Conservation (phyloP, 2,329 filamentous ascomycete genomes). For the Diaporthe vaccinii region DNA sequence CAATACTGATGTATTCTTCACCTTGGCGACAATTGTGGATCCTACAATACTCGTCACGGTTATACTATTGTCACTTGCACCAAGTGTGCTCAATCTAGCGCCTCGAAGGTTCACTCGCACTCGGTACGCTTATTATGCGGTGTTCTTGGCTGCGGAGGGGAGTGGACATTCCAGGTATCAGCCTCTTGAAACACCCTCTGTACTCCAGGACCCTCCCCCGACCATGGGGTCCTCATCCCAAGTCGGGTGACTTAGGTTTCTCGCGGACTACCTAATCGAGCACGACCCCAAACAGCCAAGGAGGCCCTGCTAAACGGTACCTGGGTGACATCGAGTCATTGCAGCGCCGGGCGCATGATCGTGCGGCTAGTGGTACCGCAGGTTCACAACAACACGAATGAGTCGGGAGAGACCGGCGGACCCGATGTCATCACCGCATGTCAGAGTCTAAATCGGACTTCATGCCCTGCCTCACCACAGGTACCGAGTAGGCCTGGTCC, state of each 20-base stretch:
- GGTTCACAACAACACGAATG: not conserved
- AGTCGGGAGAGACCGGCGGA: not conserved
- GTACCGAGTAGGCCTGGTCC: not conserved
- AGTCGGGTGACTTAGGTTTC: not conserved
- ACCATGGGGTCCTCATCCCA: conserved; percentile 9
- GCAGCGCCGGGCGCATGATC: not conserved
- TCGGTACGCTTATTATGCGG: not conserved
- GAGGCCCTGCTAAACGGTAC: not conserved
- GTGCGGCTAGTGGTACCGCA: not conserved
- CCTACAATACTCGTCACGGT: not conserved
- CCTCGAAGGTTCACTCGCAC: not conserved
- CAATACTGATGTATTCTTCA: conserved; percentile 3
- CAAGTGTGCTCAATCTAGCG: not conserved
- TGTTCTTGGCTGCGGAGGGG: conserved; percentile 1
- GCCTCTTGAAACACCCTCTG: conserved; percentile 4
- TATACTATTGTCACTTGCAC: not conserved
- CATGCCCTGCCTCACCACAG: not conserved
- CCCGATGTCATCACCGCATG: conserved; percentile 15
- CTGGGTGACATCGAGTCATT: conserved; percentile 4
- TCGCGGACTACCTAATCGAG: not conserved
- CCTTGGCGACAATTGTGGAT: conserved; percentile 1
- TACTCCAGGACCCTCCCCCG: not conserved
- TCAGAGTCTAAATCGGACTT: conserved; percentile 28
- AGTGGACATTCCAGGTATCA: not conserved
- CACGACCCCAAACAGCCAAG: conserved; percentile 32